A percentile compares a stretch with the other conserved stretches of the same genome.
Conservation (phyloP, 78 protist genomes). For the Pelomyxa schiedti region DNA sequence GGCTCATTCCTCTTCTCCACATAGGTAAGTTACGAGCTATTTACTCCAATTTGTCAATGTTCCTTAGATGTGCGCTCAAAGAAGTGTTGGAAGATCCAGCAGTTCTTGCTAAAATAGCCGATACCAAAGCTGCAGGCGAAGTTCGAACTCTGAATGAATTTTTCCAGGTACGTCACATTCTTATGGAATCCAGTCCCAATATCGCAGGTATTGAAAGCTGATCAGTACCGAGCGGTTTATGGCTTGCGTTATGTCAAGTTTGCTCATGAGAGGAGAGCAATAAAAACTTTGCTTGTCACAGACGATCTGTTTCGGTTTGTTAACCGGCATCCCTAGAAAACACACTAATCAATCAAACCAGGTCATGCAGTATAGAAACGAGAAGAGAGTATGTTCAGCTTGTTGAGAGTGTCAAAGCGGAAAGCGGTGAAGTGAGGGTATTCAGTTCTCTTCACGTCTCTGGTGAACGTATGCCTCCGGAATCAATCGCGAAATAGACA, state of each 20-base stretch:
- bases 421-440: constrained; percentile 36
- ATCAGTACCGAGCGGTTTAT: constrained; percentile 37
- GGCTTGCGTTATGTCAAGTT: constrained; percentile 29
- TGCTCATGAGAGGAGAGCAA: constrained; percentile 30
- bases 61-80: constrained; percentile 9
- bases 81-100: constrained; percentile 44
- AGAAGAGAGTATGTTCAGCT: constrained; percentile 36
- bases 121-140: constrained; percentile 50
- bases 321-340: too few relatives aligned
- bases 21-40: constrained; percentile 12
- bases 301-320: constrained; percentile 36
- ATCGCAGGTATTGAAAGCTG: too few relatives aligned
- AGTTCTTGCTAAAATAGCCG: constrained; percentile 5
- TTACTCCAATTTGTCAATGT: neutral
- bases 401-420: constrained; percentile 30
- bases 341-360: too few relatives aligned
- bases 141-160: constrained; percentile 26
- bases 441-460: constrained; percentile 52
- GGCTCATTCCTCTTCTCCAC: constrained; percentile 43
- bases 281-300: constrained; percentile 26
- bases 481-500: too few relatives aligned
- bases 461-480: constrained; percentile 47
- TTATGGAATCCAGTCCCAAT: too few relatives aligned
- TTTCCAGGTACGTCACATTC: constrained; percentile 4
- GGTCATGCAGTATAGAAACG: neutral